Base-by-base conservation (phyloP, 1,284 basidiomycete species). In the Cystobasidium pallidum region DNA sequence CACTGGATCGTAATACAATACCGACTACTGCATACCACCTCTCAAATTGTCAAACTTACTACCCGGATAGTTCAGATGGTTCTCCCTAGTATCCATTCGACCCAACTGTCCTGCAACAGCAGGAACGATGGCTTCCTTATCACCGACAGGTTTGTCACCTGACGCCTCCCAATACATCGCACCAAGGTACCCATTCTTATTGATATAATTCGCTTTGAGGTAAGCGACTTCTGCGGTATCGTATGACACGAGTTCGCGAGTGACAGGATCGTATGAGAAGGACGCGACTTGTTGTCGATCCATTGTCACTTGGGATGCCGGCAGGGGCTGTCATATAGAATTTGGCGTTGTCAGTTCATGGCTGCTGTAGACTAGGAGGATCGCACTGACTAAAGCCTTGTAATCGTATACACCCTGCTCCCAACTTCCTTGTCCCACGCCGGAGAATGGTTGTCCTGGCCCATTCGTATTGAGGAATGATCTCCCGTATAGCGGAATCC, bases 401-500 rank as follows among this genome's bases (percentile, higher is more conserved):
- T 94, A 93, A 55, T 90, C 88, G 75, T 77, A 80, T 52, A 78
- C 73, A 49, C 82, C 83, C 74, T 73, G 80, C 79, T 90, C 85
- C 76, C 85, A 86, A 0, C 87, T 88, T 11, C 89, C 89, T 39
- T 89, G 86, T 2, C 91, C 91, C 70, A 91, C 86, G 39, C 91
- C 91, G 58, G 80, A 86, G 83, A 88, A 97, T 0, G 91, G 80
- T 58, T 85, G 80, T 8, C 91, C 91, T 43, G 92, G 85, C 0
- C 92, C 92, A 21, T 77, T 80, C 0, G 92, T 94, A 59, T 87
- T 83, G 79, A 89, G 87, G 80, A 95, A 97, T 0, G 89, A 88
- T 72, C 90, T 88, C 0, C 92, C 92, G 77, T 93, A 93, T 1
- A 92, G 82, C 1, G 92, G 92, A 78, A 94, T 78, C 86, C 92